Evolutionary conservation across 495 filamentous ascomycete species (phyloP).

Genomic region (Parmelia sp.): DNA sequence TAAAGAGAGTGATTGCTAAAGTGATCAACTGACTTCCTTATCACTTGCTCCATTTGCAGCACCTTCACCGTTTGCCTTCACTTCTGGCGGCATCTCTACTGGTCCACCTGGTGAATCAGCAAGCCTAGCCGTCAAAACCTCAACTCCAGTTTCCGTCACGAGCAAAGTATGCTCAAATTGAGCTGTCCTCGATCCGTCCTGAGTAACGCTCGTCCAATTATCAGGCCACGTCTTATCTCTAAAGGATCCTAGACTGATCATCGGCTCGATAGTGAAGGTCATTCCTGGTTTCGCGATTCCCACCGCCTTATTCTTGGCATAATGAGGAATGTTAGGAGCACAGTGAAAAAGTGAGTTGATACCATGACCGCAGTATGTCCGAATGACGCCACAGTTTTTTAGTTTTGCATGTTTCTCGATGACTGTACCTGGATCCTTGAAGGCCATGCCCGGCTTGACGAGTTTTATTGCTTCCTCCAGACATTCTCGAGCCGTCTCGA

Average conservation of each 20-base stretch:
- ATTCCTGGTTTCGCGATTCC: conserved; percentile 80
- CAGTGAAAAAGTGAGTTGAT: conserved; percentile 82
- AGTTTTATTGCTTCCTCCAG: conserved; percentile 75
- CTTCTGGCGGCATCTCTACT: conserved; percentile 54
- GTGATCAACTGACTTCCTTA: conserved; percentile 2
- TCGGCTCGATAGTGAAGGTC: conserved; percentile 92
- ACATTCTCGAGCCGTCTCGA: conserved; percentile 75
- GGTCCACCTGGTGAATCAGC: conserved; percentile 80
- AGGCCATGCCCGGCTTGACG: conserved; percentile 80
- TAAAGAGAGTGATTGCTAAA: no score
- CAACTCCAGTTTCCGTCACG: conserved; percentile 89
- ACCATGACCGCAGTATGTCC: conserved; percentile 85
- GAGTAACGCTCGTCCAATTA: conserved; percentile 81
- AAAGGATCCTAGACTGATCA: conserved; percentile 78
- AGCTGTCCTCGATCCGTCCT: conserved; percentile 73
- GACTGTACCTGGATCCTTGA: conserved; percentile 74
- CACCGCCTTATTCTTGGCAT: conserved; percentile 85
- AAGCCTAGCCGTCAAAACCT: conserved; percentile 81
- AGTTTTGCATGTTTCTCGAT: conserved; percentile 84
- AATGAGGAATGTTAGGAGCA: conserved; percentile 80
- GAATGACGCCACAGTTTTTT: conserved; percentile 72
- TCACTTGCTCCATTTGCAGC: neutral
- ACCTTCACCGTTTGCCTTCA: conserved; percentile 17
- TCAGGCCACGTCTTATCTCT: conserved; percentile 84
- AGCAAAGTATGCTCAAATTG: conserved; percentile 94